Evolutionary conservation across 2,329 filamentous ascomycete species (phyloP), one percentile per base, ranked within the genome.

Genomic region (Colletotrichum noveboracense): DNA sequence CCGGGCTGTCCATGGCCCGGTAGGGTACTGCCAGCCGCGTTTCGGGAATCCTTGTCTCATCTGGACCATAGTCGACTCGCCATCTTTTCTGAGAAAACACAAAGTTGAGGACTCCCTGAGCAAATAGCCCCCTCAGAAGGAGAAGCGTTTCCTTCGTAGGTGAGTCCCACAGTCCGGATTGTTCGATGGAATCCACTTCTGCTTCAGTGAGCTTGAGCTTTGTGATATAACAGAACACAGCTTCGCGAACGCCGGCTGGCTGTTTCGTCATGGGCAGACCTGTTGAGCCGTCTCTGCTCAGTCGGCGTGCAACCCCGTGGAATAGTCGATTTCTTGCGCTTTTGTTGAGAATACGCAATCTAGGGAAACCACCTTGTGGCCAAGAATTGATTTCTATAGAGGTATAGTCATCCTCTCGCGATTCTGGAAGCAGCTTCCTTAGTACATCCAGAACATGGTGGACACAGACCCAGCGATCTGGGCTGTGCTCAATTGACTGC

Each of bases 51-150:
- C 90, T 81, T 1, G 76, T 79, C 0, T 78, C 75, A 78, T 91
- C 88, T 0, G 90, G 84, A 0, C 93, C 93, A 74, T 92, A 95
- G 70, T 94, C 89, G 0, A 95, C 92, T 5, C 89, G 83, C 90
- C 91, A 95, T 2, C 92, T 84, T 78, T 94, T 94, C 16, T 88
- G 82, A 0, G 83, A 81, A 1, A 94, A 82, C 0, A 84, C 85
- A 73, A 92, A 93, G 0, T 78, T 78, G 0, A 94, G 78, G 0
- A 94, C 84, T 0, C 91, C 89, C 1, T 85, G 82, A 0, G 90
- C 89, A 10, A 94, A 81, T 0, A 94, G 84, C 0, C 93, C 89
- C 28, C 90, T 84, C 0, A 93, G 79, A 3, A 92, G 81, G 0
- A 91, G 81, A 0, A 92, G 79, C 0, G 83, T 79, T 2, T 79